A percentile compares a stretch with the other conserved stretches of the same genome.
These are phyloP conservation scores for Eucalyptus albens DNA, from an alignment of 345 rosid species.

Conservation along the genomic window DNA sequence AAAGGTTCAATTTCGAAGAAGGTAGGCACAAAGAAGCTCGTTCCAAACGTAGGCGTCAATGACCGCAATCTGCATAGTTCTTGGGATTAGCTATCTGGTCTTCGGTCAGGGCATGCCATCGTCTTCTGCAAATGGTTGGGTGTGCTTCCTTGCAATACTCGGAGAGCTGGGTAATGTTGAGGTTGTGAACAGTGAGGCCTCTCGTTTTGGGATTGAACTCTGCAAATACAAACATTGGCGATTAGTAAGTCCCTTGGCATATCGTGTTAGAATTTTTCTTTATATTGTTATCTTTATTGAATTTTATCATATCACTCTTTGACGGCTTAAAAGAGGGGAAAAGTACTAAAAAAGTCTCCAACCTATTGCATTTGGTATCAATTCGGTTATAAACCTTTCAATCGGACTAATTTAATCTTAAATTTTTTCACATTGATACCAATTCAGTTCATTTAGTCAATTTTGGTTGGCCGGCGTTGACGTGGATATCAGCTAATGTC, in stretches of 20 bases:
- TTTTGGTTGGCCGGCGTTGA: too few relatives aligned
- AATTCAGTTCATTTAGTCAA: too few relatives aligned
- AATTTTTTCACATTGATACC: too few relatives aligned
- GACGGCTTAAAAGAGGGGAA: neutral
- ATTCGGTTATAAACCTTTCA: too few relatives aligned
- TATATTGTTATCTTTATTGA: too few relatives aligned
- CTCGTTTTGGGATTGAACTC: constrained; percentile 35
- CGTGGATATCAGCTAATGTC: too few relatives aligned
- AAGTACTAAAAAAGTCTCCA: too few relatives aligned
- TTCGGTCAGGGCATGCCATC: constrained; percentile 48
- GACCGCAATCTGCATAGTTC: constrained; percentile 68
- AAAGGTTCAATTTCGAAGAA: neutral
- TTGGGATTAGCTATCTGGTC: constrained; percentile 35
- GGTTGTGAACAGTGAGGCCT: constrained; percentile 39
- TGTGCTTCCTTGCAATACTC: constrained; percentile 79
- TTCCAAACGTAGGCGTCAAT: constrained; percentile 96
- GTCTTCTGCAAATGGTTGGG: constrained; percentile 55
- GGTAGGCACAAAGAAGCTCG: constrained; percentile 52
- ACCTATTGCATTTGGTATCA: too few relatives aligned
- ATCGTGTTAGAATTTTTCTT: neutral
- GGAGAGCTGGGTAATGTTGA: constrained; percentile 64
- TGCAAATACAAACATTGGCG: neutral
- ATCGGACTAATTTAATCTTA: too few relatives aligned
- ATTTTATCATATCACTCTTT: neutral
- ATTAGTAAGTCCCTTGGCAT: neutral